phyloP scores from a whole-genome alignment of 106 monocot genomes.

The Chionographis japonica region DNA sequence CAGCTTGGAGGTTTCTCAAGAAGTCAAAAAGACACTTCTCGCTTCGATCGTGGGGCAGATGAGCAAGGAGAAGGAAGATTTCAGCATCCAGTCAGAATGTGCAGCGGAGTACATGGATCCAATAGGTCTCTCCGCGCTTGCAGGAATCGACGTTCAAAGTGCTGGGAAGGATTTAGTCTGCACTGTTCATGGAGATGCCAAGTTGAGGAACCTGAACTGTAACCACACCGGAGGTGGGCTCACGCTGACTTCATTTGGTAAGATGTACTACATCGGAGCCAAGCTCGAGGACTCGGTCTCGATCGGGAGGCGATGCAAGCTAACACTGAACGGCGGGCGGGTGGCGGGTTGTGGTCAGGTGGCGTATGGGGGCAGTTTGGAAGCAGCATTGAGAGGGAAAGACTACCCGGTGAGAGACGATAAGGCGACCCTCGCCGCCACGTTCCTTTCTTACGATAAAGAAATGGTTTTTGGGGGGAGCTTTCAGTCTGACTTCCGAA shows the following conservation, averaged over 20 bases:
- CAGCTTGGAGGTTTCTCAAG: conserved; percentile 47
- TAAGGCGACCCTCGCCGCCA: conserved; percentile 32
- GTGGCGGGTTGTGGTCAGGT: conserved; percentile 43
- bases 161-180: conserved; percentile 50
- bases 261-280: conserved; percentile 41
- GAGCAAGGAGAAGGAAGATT: conserved; percentile 77
- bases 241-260: conserved; percentile 55
- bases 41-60: conserved; percentile 60
- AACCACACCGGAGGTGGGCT: conserved; percentile 57
- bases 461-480: conserved; percentile 63
- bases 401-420: conserved; percentile 89
- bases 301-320: conserved; percentile 43
- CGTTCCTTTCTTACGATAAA: conserved; percentile 56
- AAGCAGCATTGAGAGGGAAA: conserved; percentile 54
- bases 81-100: conserved; percentile 60
- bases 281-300: conserved; percentile 72
- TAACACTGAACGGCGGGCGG: conserved; percentile 43
- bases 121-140: conserved; percentile 16
- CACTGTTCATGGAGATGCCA: conserved; percentile 51
- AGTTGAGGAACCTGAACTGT: conserved; percentile 25
- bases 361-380: conserved; percentile 65
- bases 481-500: conserved; percentile 62
- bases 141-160: conserved; percentile 61
- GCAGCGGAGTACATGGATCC: conserved; percentile 22
- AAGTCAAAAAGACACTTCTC: conserved; percentile 31